These are phyloP conservation scores for Phytomonas francai DNA, from an alignment of 208 protist species.

Conservation along the genomic window DNA sequence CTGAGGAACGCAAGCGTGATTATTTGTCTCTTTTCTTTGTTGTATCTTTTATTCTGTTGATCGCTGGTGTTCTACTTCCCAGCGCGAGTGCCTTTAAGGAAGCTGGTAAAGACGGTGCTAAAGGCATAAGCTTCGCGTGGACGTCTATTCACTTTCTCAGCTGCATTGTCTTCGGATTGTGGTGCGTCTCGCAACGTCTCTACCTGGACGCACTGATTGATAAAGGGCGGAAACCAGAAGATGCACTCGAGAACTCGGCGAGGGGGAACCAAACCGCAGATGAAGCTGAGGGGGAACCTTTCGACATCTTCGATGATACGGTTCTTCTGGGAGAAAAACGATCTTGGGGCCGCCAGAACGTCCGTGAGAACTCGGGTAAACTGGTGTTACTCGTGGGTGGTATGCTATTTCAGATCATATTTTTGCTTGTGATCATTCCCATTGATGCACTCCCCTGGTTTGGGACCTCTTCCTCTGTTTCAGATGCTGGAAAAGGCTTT, in stretches of 20 bases:
- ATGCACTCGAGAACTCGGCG: neutral
- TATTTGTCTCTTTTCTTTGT: constrained; percentile 67
- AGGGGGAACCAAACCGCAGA: neutral
- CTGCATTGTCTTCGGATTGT: constrained; percentile 62
- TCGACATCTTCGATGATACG: neutral
- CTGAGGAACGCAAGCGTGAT: constrained; percentile 54
- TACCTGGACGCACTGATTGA: constrained; percentile 63
- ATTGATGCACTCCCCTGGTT: constrained; percentile 75
- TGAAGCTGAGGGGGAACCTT: neutral
- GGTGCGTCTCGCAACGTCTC: constrained; percentile 75
- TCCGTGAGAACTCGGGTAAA: constrained; percentile 66
- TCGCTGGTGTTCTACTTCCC: constrained; percentile 53
- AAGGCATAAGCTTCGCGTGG: constrained; percentile 34
- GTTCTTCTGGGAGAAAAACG: constrained; percentile 19
- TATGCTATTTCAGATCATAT: constrained; percentile 56
- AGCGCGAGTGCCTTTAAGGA: constrained; percentile 43
- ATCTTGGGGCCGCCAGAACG: constrained; percentile 47
- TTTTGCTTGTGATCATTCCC: constrained; percentile 56
- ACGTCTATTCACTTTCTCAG: constrained; percentile 65
- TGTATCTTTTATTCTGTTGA: constrained; percentile 52
- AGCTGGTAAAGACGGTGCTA: constrained; percentile 12
- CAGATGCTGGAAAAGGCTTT: constrained; percentile 46
- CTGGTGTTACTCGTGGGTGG: constrained; percentile 52
- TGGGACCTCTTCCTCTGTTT: constrained; percentile 31
- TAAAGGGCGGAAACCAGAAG: neutral